phyloP scores from a whole-genome alignment of 1,284 basidiomycete species.

The Gymnopus androsaceus region DNA sequence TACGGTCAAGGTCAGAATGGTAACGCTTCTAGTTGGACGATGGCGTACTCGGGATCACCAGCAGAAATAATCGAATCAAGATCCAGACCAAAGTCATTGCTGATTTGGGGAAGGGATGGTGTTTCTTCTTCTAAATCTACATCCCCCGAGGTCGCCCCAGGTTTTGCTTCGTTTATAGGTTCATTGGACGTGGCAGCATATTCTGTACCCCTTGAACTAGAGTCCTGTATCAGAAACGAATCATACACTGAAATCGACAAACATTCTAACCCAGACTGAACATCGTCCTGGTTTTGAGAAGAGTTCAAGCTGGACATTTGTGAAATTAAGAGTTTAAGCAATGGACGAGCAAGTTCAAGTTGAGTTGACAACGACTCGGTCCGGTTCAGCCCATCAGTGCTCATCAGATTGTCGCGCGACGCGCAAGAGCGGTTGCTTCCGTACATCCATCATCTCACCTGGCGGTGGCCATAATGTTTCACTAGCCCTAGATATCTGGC shows the following conservation, averaged over 20 bases:
- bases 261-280: not conserved
- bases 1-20: slow-evolving; percentile 34
- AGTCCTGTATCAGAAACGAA: not conserved
- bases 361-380: no score
- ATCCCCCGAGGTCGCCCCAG: not conserved
- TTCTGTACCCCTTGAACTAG: no score
- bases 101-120: slow-evolving; percentile 54
- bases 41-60: slow-evolving; percentile 14
- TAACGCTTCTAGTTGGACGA: slow-evolving; percentile 17
- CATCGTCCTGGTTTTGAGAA: slow-evolving; percentile 6
- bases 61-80: slow-evolving; percentile 49
- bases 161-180: not conserved
- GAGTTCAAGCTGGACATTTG: slow-evolving; percentile 1
- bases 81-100: slow-evolving; percentile 49
- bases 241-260: not conserved
- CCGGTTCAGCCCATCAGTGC: no score
- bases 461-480: no score
- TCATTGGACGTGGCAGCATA: not conserved
- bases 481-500: no score
- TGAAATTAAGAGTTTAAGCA: not conserved
- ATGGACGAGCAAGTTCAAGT: no score
- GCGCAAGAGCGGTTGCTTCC: no score
- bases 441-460: no score
- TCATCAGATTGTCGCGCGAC: no score
- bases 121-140: not conserved